Conservation (phyloP, 805 yeast species). For the Cyberlindnera petersonii region DNA sequence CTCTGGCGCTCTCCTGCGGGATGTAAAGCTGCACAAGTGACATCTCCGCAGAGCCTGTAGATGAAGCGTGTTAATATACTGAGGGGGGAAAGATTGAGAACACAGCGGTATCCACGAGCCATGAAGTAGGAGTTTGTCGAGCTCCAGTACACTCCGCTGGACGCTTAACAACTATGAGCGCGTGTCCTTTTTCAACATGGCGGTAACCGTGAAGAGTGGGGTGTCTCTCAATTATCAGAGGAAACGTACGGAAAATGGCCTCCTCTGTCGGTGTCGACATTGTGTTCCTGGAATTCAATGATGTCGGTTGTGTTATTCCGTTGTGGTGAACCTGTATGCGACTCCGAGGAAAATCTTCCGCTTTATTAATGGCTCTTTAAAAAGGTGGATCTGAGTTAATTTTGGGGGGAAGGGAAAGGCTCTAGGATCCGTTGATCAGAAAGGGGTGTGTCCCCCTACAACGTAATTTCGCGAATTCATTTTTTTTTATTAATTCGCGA, state of each 20-base stretch:
- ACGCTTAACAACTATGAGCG: too few species aligned
- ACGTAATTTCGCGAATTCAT: constrained; percentile 1
- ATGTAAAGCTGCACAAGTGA: constrained; percentile 86
- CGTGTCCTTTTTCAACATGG: neutral
- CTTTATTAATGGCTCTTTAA: too few species aligned
- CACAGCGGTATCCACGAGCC: too few species aligned
- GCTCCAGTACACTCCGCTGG: too few species aligned
- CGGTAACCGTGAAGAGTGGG: neutral
- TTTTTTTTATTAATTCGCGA: too few species aligned
- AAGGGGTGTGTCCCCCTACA: neutral
- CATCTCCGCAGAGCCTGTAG: constrained; percentile 94
- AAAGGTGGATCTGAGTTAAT: too few species aligned
- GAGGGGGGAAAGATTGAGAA: neutral
- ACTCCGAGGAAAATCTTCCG: too few species aligned
- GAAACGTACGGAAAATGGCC: constrained; percentile 37
- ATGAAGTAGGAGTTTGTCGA: neutral
- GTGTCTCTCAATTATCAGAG: neutral
- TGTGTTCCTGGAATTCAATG: neutral
- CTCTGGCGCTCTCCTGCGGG: constrained; percentile 86
- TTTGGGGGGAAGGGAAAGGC: too few species aligned
- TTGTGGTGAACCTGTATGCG: too few species aligned
- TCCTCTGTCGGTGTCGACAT: constrained; percentile 32
- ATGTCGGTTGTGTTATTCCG: too few species aligned
- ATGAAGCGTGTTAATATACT: constrained; percentile 9
- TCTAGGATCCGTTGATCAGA: too few species aligned